Conservation (phyloP, 371 early-diverging fungal genomes). For the Rhizopus sp. region DNA sequence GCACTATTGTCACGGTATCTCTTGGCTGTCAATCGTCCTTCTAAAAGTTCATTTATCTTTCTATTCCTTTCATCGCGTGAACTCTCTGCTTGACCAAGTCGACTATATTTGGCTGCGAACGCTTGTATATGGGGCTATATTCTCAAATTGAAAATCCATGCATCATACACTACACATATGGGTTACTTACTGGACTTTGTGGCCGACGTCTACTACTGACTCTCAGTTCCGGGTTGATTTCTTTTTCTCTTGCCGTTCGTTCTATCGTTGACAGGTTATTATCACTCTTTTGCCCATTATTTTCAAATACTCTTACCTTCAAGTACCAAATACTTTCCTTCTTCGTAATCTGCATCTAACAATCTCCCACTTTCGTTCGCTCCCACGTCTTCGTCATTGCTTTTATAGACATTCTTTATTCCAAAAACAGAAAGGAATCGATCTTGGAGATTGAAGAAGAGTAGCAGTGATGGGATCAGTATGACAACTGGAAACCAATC, state of each 20-base stretch:
- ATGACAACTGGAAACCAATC: slow-evolving; percentile 87
- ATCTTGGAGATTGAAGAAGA: slow-evolving; percentile 79
- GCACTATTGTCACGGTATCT: slow-evolving; percentile 9
- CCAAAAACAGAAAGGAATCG: slow-evolving; percentile 71
- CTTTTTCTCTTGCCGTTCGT: slow-evolving; percentile 31
- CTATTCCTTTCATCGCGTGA: slow-evolving; percentile 39
- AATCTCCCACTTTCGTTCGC: slow-evolving; percentile 27
- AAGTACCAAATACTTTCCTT: slow-evolving; percentile 44
- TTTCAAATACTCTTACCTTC: slow-evolving; percentile 28
- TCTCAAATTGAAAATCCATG: not conserved
- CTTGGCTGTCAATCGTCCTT: slow-evolving; percentile 14
- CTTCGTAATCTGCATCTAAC: slow-evolving; percentile 45
- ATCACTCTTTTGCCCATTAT: not conserved
- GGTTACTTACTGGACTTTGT: slow-evolving; percentile 26
- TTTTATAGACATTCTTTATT: slow-evolving; percentile 62
- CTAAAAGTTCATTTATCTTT: slow-evolving; percentile 41
- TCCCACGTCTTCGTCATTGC: slow-evolving; percentile 52
- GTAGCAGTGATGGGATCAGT: slow-evolving; percentile 72
- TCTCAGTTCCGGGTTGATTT: slow-evolving; percentile 25
- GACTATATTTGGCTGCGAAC: slow-evolving; percentile 36
- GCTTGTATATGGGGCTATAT: slow-evolving; percentile 19
- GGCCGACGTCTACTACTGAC: slow-evolving; percentile 18
- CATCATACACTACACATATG: not conserved
- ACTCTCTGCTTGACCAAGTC: slow-evolving; percentile 17
- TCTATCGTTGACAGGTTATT: slow-evolving; percentile 21